Evolutionary conservation across 2,329 filamentous ascomycete genomes (phyloP).

Genomic region (Hypoxylon sp.): DNA sequence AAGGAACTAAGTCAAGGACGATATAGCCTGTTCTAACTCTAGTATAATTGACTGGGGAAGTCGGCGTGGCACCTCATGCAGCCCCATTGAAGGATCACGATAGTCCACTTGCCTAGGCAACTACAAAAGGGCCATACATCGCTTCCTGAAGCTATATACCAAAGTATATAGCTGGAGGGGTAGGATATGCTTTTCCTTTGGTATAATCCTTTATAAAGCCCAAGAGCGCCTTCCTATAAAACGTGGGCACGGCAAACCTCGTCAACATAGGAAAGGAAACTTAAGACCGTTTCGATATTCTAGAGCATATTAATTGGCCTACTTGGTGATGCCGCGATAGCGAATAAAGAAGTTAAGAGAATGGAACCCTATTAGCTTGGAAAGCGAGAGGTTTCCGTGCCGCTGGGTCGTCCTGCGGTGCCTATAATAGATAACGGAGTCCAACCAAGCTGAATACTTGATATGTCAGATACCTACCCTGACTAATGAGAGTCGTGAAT

Average conservation of each 20-base stretch:
- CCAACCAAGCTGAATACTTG: too few species aligned
- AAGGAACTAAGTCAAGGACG: neutral
- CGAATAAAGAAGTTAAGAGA: too few species aligned
- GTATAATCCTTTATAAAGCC: neutral
- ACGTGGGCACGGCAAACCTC: neutral
- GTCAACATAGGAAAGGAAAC: neutral
- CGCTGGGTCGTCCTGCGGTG: too few species aligned
- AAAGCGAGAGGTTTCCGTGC: too few species aligned
- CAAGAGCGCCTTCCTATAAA: neutral
- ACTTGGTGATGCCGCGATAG: too few species aligned
- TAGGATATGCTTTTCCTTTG: neutral
- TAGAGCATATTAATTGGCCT: too few species aligned
- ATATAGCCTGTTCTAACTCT: neutral
- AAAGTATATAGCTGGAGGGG: neutral
- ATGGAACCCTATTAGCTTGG: too few species aligned
- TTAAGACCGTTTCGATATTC: neutral
- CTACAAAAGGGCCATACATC: neutral
- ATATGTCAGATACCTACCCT: too few species aligned
- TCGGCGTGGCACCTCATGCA: neutral
- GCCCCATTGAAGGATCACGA: neutral
- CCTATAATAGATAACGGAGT: neutral
- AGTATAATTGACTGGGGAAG: neutral
- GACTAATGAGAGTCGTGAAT: too few species aligned
- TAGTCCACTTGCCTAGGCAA: neutral
- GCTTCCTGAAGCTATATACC: neutral